Evolutionary conservation across 495 filamentous ascomycete species (phyloP).

Genomic region (Neurospora sp.): DNA sequence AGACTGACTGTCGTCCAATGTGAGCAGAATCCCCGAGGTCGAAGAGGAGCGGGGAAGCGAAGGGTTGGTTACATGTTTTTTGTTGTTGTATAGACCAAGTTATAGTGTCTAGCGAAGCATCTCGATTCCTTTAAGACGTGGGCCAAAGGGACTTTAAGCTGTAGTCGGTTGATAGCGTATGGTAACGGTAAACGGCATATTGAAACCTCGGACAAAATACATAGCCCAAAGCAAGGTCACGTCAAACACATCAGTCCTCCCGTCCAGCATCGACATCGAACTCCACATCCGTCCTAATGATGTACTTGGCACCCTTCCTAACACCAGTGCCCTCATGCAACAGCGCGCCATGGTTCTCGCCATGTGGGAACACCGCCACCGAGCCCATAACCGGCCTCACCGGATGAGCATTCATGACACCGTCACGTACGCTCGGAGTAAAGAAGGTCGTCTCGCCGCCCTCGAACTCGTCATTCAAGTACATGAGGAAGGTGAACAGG

Average conservation of each 20-base stretch:
- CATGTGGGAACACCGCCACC: slow-evolving; percentile 38
- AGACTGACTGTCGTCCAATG: not conserved
- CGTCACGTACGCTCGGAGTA: slow-evolving; percentile 32
- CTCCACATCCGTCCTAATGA: slow-evolving; percentile 39
- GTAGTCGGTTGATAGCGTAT: not conserved
- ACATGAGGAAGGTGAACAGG: slow-evolving; percentile 41
- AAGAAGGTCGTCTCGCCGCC: slow-evolving; percentile 43
- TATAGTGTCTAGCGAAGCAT: not conserved
- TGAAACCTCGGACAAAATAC: not conserved
- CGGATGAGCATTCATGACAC: slow-evolving; percentile 36
- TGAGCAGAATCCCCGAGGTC: not conserved
- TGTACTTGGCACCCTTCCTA: slow-evolving; percentile 34
- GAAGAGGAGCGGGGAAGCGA: not conserved
- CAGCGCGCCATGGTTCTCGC: slow-evolving; percentile 31
- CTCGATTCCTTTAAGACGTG: not conserved
- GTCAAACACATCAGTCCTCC: not conserved
- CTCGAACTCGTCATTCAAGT: slow-evolving; percentile 42
- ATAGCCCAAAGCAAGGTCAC: not conserved
- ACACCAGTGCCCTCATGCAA: slow-evolving; percentile 41
- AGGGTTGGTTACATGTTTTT: not conserved
- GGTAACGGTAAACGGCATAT: not conserved
- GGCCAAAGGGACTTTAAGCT: not conserved
- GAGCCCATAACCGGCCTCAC: slow-evolving; percentile 38
- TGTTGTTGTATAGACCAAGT: not conserved
- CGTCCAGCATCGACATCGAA: slow-evolving; percentile 30